Conservation (phyloP, 106 monocot genomes). For the Chionographis japonica region DNA sequence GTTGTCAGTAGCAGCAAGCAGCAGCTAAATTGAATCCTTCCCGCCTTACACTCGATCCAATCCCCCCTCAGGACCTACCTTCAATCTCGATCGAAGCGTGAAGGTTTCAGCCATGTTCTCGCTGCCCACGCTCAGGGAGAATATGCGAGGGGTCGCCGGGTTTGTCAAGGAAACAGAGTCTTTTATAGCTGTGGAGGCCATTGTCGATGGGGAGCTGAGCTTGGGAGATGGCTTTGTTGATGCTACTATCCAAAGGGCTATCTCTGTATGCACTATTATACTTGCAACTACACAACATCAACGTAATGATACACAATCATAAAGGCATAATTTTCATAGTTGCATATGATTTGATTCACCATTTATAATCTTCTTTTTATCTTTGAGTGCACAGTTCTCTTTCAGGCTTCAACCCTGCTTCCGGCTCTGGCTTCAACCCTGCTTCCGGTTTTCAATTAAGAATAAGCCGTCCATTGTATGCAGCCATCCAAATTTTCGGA, state of each 20-base stretch:
- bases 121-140: conserved; percentile 19
- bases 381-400: conserved; percentile 32
- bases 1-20: conserved; percentile 12
- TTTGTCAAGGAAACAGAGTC: conserved; percentile 28
- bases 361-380: too few species aligned
- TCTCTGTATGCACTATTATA: conserved; percentile 12
- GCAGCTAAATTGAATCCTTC: conserved; percentile 13
- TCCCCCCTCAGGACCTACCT: conserved; percentile 17
- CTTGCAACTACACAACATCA: conserved; percentile 67
- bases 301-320: conserved; percentile 30
- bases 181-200: conserved; percentile 25
- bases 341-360: too few species aligned
- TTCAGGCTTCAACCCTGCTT: conserved; percentile 19
- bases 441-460: background rate
- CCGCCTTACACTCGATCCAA: conserved; percentile 32
- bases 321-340: too few species aligned
- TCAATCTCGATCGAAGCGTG: conserved; percentile 5
- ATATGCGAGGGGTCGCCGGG: conserved; percentile 11
- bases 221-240: conserved; percentile 20
- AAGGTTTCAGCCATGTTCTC: conserved; percentile 39
- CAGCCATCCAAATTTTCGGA: too few species aligned
- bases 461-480: too few species aligned
- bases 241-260: conserved; percentile 8
- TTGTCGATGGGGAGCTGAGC: conserved; percentile 8
- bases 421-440: background rate